Evolutionary conservation across 805 yeast genomes (phyloP), one percentile per base, ranked within the genome.

Genomic region (Wickerhamiella lipophila): DNA sequence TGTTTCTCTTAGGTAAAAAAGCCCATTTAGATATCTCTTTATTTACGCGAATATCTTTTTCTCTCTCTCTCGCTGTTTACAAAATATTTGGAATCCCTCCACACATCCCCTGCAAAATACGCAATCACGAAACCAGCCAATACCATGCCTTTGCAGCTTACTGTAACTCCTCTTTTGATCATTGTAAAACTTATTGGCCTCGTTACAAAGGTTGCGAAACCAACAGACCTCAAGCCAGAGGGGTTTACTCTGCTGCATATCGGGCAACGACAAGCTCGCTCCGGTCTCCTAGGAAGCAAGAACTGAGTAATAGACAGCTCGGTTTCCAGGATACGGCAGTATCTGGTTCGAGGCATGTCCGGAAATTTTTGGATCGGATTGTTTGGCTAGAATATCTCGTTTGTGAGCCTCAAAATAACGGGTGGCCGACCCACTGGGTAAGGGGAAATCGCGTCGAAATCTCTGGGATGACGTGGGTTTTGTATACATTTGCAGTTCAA

Each of bases 401-500:
- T 32, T 15, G 18, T 6, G 38, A 32, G 38, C 38, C 38, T n/a
- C 38, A 32, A 19, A 32, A 32, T 15, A 15, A 32, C 38, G 38
- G 38, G 38, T 32, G 21, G 6, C 18, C 38, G 38, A 32, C 38
- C 38, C 38, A 32, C 38, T 32, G 38, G 38, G 38, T 19, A 32
- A 32, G 38, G 38, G 38, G 38, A 12, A 32, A 4, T 29, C 32
- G n/a, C 19, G 15, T 32, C 38, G n/a, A 13, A 15, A 32, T 13
- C 38, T 32, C 38, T n/a, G 3, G 38, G 15, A 7, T 16, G 19
- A 11, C 38, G 15, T 32, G 38, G 38, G 38, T 15, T 6, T 7
- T 16, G 38, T 32, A 32, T 32, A 32, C 19, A 16, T 16, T 32
- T 32, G 38, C 38, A 32, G 38, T 32, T 11, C 6, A 6, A 16